phyloP scores from a whole-genome alignment of 106 monocot species.

The Agapanthus africanus region DNA sequence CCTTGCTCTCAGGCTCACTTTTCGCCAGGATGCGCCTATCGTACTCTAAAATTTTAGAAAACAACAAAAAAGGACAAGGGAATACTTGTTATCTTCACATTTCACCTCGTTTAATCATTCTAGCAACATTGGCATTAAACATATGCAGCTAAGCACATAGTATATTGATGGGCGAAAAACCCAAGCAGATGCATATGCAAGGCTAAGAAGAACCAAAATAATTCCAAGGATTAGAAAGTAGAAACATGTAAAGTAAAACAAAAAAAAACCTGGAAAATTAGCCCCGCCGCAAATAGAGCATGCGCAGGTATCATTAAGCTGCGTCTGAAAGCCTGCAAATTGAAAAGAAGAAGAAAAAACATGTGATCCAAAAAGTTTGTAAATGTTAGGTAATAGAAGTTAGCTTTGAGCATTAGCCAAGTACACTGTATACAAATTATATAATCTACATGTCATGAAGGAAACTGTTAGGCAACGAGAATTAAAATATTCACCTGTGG shows the following conservation, averaged over 20 bases:
- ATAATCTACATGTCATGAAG: too few relatives aligned
- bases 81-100: neutral
- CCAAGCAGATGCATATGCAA: neutral
- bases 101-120: neutral
- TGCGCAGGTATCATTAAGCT: conserved; percentile 79
- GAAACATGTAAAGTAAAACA: neutral
- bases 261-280: conserved; percentile 76
- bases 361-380: neutral
- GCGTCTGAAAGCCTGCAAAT: conserved; percentile 72
- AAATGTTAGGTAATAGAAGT: too few relatives aligned
- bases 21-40: neutral
- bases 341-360: neutral
- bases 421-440: too few relatives aligned
- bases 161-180: neutral
- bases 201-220: neutral
- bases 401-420: too few relatives aligned
- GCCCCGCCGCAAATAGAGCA: conserved; percentile 56
- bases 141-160: too few relatives aligned
- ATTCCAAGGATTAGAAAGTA: neutral
- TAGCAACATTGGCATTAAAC: neutral
- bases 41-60: neutral
- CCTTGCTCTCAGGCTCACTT: neutral
- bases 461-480: too few relatives aligned
- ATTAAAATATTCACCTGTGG: conserved; percentile 61
- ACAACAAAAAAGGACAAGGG: neutral